Base-by-base conservation (phyloP, 805 yeast genomes). In the Candida koratica region DNA sequence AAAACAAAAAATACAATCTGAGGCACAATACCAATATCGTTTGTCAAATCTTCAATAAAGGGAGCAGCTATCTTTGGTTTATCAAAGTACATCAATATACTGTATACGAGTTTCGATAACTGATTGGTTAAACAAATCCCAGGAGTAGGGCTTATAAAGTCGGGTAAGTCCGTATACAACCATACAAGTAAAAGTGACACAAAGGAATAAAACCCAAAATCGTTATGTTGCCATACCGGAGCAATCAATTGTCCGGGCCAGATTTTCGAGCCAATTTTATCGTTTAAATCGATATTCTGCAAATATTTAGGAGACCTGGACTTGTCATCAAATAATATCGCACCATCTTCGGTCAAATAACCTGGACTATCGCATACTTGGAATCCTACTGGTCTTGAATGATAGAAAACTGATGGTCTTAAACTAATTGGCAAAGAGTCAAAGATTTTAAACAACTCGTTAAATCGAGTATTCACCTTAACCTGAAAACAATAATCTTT, bases 81-180 rank as follows among this genome's bases (percentile, higher is more conserved):
- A 12, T 72, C 75, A 42, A 74, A 59, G 18, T 33, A 27, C 18
- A 28, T 28, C 20, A 63, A 63, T 12, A 55, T 25, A 13, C 28
- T 35, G 17, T 54, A 43, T 22, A 51, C 42, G 14, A 48, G 17
- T 23, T 44, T 47, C 16, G 61, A 61, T 17, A 78, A 38, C 47
- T 77, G 75, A 49, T 79, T 81, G 8, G 94, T 82, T 38, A 87
- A 61, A 46, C 89, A 83, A 39, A 79, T 72, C 16, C 96, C 96
- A 0, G 97, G 97, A 4, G 97, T 90, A 32, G 97, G 97, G 23
- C 89, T 76, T 36, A 87, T 67, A 49, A 69, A 73, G 53, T 87
- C 96, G 2, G 98, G 98, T 56, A 93, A 71, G 63, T 93, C 97
- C 1, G 95, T 80, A 59, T 89, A 93, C 41, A 93, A 72, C 97